These are phyloP conservation scores for Clonostachys rosea DNA, from an alignment of 2,329 filamentous ascomycete species.

Conservation along the genomic window DNA sequence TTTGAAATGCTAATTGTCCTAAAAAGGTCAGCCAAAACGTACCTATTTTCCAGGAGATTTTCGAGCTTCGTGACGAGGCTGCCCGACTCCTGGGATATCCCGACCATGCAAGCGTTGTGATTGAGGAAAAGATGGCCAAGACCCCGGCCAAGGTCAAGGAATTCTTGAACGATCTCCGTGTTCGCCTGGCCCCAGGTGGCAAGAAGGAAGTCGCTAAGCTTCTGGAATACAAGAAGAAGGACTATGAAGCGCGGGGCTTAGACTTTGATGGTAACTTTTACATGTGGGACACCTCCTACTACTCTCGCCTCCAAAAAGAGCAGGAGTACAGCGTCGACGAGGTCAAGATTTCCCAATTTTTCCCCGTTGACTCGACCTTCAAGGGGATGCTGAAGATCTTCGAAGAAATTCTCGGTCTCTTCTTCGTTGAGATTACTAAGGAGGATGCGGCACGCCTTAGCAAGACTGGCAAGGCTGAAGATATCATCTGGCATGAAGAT, in stretches of 20 bases:
- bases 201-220: constrained; percentile 66
- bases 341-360: constrained; percentile 77
- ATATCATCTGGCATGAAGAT: constrained; percentile 78
- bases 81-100: constrained; percentile 73
- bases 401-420: constrained; percentile 74
- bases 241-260: constrained; percentile 54
- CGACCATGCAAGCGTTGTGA: constrained; percentile 69
- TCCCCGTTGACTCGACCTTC: constrained; percentile 71
- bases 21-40: constrained; percentile 62
- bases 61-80: constrained; percentile 72
- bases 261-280: constrained; percentile 68
- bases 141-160: constrained; percentile 65
- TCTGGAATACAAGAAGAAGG: constrained; percentile 69
- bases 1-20: no score
- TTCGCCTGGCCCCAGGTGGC: constrained; percentile 64
- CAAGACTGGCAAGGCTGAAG: constrained; percentile 61
- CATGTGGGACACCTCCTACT: constrained; percentile 79
- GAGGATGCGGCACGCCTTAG: constrained; percentile 63
- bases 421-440: constrained; percentile 67
- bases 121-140: constrained; percentile 87
- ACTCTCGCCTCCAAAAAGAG: constrained; percentile 76
- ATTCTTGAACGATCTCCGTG: constrained; percentile 68
- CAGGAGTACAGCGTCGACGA: constrained; percentile 78
- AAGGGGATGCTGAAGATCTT: constrained; percentile 79
- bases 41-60: constrained; percentile 68